These are phyloP conservation scores for Annulohypoxylon truncatum DNA, from an alignment of 2,329 filamentous ascomycete genomes.

Conservation along the genomic window DNA sequence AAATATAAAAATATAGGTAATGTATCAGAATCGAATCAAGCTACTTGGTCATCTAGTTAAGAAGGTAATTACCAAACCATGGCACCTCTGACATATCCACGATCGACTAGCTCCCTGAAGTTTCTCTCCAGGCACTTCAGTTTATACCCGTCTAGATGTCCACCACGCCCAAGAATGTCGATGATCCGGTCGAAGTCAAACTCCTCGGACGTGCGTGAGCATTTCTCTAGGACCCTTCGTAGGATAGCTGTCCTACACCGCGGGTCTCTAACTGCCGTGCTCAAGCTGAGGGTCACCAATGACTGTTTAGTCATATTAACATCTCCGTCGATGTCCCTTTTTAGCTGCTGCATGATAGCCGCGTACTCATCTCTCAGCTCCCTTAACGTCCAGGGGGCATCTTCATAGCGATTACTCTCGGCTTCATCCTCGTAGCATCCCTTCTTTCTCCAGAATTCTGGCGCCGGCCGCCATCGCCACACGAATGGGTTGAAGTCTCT, in stretches of 20 bases:
- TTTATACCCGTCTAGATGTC: slow-evolving; percentile 28
- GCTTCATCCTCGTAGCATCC: slow-evolving; percentile 1
- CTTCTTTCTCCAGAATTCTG: slow-evolving; percentile 26
- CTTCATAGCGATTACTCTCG: slow-evolving; percentile 34
- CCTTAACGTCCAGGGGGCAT: slow-evolving; percentile 42
- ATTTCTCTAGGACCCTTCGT: slow-evolving; percentile 42
- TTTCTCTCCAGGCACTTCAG: slow-evolving; percentile 37
- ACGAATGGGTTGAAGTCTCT: slow-evolving; percentile 45
- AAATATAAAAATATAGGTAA: background rate
- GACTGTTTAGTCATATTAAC: slow-evolving; percentile 42
- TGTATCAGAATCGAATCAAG: background rate
- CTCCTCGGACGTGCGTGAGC: slow-evolving; percentile 38
- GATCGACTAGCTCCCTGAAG: slow-evolving; percentile 37
- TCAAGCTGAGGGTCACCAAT: slow-evolving; percentile 42
- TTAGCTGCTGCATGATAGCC: slow-evolving; percentile 30
- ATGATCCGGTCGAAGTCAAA: slow-evolving; percentile 41
- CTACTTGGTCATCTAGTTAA: no score
- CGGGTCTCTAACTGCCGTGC: slow-evolving; percentile 42
- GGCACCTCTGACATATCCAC: slow-evolving; percentile 43
- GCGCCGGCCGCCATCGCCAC: slow-evolving; percentile 40
- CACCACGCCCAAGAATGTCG: slow-evolving; percentile 29
- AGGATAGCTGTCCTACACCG: slow-evolving; percentile 39
- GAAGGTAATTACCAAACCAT: slow-evolving; percentile 36
- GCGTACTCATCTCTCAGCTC: slow-evolving; percentile 42
- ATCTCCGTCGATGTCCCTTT: slow-evolving; percentile 1